Evolutionary conservation across 169 alveolate genomes (phyloP).

Genomic region (Plasmodium cynomolgi): DNA sequence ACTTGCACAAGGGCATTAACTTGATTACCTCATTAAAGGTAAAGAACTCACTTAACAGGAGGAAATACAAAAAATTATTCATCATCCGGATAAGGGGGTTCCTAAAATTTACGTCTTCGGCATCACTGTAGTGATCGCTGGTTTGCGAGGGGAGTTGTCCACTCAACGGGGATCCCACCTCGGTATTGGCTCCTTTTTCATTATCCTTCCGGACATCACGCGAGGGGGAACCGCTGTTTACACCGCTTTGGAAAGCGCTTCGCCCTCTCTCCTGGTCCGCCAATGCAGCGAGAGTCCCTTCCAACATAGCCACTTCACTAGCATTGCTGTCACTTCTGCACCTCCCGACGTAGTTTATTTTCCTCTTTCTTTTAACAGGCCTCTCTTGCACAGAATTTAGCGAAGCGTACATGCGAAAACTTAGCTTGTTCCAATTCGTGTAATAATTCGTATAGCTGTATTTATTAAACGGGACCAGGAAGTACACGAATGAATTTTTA

Average conservation of each 20-base stretch:
- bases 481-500: conserved; percentile 62
- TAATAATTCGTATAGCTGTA: conserved; percentile 69
- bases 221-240: background rate
- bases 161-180: background rate
- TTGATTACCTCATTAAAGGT: conserved; percentile 46
- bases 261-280: background rate
- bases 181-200: background rate
- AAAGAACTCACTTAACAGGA: conserved; percentile 58
- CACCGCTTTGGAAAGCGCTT: background rate
- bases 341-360: background rate
- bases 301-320: background rate
- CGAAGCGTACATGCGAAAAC: conserved; percentile 69
- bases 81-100: conserved; percentile 45
- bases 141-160: background rate
- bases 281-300: background rate
- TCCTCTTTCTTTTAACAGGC: conserved; percentile 19
- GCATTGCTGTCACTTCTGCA: background rate
- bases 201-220: background rate
- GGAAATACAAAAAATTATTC: conserved; percentile 60
- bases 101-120: conserved; percentile 21
- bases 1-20: conserved; percentile 63
- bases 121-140: background rate
- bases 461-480: conserved; percentile 66
- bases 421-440: conserved; percentile 67
- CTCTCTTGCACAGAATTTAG: conserved; percentile 11